Evolutionary conservation across 371 early-diverging fungal genomes (phyloP), one percentile per base, ranked within the genome.

Genomic region (Mortierella sp.): DNA sequence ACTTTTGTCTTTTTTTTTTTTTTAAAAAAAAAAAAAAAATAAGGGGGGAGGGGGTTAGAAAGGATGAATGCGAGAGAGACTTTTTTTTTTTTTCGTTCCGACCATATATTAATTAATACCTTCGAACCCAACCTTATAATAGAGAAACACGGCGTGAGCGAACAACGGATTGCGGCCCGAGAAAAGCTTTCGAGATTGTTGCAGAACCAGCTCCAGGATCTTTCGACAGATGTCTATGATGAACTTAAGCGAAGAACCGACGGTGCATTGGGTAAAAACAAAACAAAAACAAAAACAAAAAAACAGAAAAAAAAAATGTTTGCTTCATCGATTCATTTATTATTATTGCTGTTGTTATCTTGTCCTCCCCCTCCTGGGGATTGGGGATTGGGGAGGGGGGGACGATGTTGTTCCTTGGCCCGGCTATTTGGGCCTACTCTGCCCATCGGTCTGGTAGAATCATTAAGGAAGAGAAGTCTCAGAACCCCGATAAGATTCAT

Each of bases 181-280:
- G 96, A 96, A 44, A 98, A 98, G 80, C 85, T 98, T 21, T 88
- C 92, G 18, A 85, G 90, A 45, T 84, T 97, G 52, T 87, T 92
- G 56, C 86, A 88, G 56, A 87, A 91, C 70, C 98, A 98, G 74
- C 97, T 97, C 83, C 90, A 92, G 64, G 98, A 98, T 80, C 84
- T 98, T 45, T 92, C 96, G 9, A 97, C 95, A 12, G 97, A 98
- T 83, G 98, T 98, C 1, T 96, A 93, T 75, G 98, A 98, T 81
- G 98, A 98, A 76, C 85, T 98, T 72, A 89, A 90, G 65, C 80
- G 98, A 44, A 84, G 84, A 56, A 58, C 82, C 45, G 89, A 92
- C 61, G 86, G 84, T 46, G 77, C 79, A 53, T 87, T 90, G 68
- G 85, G 93, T 94, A 86, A 67, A 55, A 19, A 47, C 19, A 28